Conservation (phyloP, 148 eudicot genomes). For the Arbutus unedo region DNA sequence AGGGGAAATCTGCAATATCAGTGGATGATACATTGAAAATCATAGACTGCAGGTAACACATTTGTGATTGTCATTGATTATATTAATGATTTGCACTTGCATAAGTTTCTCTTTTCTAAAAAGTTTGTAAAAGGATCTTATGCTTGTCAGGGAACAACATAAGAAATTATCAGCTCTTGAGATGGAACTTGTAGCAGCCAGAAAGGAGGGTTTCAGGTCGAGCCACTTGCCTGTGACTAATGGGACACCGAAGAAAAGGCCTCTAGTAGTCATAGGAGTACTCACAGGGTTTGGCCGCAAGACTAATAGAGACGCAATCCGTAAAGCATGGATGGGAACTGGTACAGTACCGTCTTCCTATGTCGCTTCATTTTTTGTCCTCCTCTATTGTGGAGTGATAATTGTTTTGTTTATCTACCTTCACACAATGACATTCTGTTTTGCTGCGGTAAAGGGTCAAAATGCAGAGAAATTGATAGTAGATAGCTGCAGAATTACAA, state of each 20-base stretch:
- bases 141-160: conserved; percentile 68
- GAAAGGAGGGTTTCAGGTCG: conserved; percentile 61
- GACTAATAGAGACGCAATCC: conserved; percentile 72
- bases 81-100: not conserved
- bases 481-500: not conserved
- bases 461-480: not conserved
- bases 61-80: not conserved
- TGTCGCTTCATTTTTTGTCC: conserved; percentile 5
- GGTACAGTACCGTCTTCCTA: conserved; percentile 36
- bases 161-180: conserved; percentile 69
- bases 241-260: conserved; percentile 44
- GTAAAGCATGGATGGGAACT: conserved; percentile 91
- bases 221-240: conserved; percentile 33
- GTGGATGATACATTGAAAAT: conserved; percentile 79
- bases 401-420: not conserved
- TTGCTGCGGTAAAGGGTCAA: not conserved
- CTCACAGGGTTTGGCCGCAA: conserved; percentile 74
- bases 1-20: conserved; percentile 70
- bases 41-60: conserved; percentile 70
- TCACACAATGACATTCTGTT: not conserved
- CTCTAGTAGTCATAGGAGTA: conserved; percentile 66
- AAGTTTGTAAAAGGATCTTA: conserved; percentile 3
- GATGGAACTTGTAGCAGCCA: conserved; percentile 71
- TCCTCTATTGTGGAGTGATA: not conserved
- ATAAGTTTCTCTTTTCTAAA: not conserved